Base-by-base conservation (phyloP, 1,139 yeast genomes). In the Taiozyma sp. region DNA sequence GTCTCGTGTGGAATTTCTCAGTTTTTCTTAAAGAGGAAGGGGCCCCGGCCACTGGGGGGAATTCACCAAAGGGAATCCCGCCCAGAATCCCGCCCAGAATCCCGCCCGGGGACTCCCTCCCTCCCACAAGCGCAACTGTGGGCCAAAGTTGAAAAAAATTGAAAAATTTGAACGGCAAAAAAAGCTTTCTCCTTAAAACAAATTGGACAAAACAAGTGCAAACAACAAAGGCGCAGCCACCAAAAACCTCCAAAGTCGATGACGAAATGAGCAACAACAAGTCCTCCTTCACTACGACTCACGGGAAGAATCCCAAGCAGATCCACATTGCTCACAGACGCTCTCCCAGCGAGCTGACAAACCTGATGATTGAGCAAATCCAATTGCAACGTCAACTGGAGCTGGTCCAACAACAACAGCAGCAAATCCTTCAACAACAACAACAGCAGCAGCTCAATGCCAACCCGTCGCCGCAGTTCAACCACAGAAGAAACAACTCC, bases 321-420 rank as follows among this genome's bases (percentile, higher is more conserved):
- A 69, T 91, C 57, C 95, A 89, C 69, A 90, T 91, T 59, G 98
- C 98, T 28, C 98, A 91, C 65, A 79, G 98, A 63, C 79, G 97
- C 55, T 87, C 97, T 5, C 97, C 97, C 26, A 83, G 93, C 59
- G 99, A 93, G 67, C 76, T 93, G 67, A 91, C 98, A n/a, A 88
- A 88, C 52, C 74, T 93, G 57, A 91, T 93, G 96, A 83, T 88
- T 61, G 97, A 90, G 68, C 97, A 90, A 66, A 82, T 91, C 68
- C 90, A 93, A 56, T 77, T 93, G 53, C 97, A 91, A 68, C 89
- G 95, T 61, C 97, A 91, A 67, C 76, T 90, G 70, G 97, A 91
- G 62, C 78, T 83, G 58, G 95, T 88, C 4, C 96, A 90, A 66
- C 91, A 88, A 19, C 97, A 91, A 66, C 97, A 88, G 65, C 93